A percentile compares a stretch with the other conserved stretches of the same genome.
phyloP scores from a whole-genome alignment of 805 yeast genomes.

The Wickerhamiella lipophila region DNA sequence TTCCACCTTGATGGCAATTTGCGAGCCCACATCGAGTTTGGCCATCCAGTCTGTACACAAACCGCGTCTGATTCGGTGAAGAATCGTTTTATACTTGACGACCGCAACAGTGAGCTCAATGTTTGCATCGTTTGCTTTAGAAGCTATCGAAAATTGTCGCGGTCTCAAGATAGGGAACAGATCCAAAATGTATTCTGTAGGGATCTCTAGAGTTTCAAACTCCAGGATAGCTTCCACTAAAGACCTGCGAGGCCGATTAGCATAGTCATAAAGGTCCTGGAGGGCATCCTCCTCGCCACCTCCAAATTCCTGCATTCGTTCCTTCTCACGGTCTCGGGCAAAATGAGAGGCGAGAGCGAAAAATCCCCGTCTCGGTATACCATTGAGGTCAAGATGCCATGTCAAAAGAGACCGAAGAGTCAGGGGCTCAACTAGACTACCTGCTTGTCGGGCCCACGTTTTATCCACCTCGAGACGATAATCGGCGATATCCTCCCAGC shows the following conservation, averaged over 20 bases:
- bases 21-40: slow-evolving; percentile 36
- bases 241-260: slow-evolving; percentile 85
- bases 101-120: slow-evolving; percentile 69
- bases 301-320: slow-evolving; percentile 63
- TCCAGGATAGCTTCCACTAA: slow-evolving; percentile 73
- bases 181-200: slow-evolving; percentile 63
- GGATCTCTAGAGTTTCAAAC: slow-evolving; percentile 62
- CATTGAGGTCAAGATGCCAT: slow-evolving; percentile 67
- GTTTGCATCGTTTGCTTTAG: slow-evolving; percentile 25
- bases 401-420: slow-evolving; percentile 63
- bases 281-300: slow-evolving; percentile 50
- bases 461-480: slow-evolving; percentile 34
- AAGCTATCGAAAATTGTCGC: slow-evolving; percentile 74
- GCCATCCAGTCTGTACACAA: slow-evolving; percentile 70
- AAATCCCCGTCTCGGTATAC: slow-evolving; percentile 76
- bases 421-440: slow-evolving; percentile 43
- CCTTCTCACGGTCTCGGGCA: slow-evolving; percentile 61
- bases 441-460: slow-evolving; percentile 22
- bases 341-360: slow-evolving; percentile 66
- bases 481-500: slow-evolving; percentile 66
- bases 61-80: slow-evolving; percentile 65
- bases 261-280: slow-evolving; percentile 78
- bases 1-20: slow-evolving; percentile 34
- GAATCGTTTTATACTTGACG: slow-evolving; percentile 74
- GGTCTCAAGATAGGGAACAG: slow-evolving; percentile 69